Conservation (phyloP, 1,139 yeast species). For the Debaryomyces sp. region DNA sequence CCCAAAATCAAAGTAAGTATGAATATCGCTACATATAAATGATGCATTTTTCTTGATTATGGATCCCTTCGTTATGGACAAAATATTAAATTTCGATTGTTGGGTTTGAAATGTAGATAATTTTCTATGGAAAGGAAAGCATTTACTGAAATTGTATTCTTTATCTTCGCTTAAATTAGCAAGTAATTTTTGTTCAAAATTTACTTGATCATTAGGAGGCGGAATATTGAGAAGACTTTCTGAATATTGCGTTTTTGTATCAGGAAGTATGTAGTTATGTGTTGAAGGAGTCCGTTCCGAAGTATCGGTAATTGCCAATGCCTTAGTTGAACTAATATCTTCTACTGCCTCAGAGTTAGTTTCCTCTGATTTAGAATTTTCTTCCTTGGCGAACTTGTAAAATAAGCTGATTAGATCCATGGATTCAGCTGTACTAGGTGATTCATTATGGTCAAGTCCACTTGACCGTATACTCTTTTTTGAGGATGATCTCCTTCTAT, state of each 20-base stretch:
- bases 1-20: slow-evolving; percentile 38
- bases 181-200: slow-evolving; percentile 1
- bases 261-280: not conserved
- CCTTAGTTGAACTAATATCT: not conserved
- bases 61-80: slow-evolving; percentile 32
- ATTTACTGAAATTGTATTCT: slow-evolving; percentile 71
- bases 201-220: not conserved
- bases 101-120: slow-evolving; percentile 67
- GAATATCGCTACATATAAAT: slow-evolving; percentile 63
- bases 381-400: slow-evolving; percentile 48
- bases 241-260: not conserved
- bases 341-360: slow-evolving; percentile 11
- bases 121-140: slow-evolving; percentile 82
- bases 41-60: slow-evolving; percentile 44
- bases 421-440: slow-evolving; percentile 26
- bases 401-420: slow-evolving; percentile 42
- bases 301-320: not conserved
- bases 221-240: not conserved
- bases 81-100: slow-evolving; percentile 50
- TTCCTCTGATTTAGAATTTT: slow-evolving; percentile 15
- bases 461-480: slow-evolving; percentile 22
- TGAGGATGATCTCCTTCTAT: slow-evolving; percentile 26
- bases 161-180: slow-evolving; percentile 40
- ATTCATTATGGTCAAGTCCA: slow-evolving; percentile 27
- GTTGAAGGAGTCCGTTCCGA: not conserved